Evolutionary conservation across 2,329 filamentous ascomycete genomes (phyloP).

Genomic region (Exophiala spinifera): DNA sequence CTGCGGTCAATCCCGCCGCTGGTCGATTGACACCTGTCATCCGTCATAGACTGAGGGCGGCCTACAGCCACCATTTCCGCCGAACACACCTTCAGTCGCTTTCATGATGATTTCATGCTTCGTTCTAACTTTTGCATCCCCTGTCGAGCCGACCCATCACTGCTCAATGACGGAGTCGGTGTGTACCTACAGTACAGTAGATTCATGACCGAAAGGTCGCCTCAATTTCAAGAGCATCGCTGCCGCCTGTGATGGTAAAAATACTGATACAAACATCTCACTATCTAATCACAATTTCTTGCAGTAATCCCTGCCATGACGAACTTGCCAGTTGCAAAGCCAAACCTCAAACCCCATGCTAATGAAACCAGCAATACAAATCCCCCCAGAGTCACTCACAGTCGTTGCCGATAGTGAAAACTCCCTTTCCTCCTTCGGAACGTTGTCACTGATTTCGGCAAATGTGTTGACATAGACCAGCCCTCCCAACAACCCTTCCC

Average conservation of each 20-base stretch:
- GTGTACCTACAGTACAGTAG: no score
- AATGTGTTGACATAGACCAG: constrained; percentile 96
- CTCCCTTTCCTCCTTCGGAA: constrained; percentile 74
- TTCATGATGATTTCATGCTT: no score
- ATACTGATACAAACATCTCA: not conserved
- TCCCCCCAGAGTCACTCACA: constrained; percentile 87
- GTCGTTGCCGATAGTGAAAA: constrained; percentile 88
- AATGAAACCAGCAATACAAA: constrained; percentile 81
- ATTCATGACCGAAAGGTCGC: no score
- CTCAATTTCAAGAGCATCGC: no score
- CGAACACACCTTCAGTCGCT: no score
- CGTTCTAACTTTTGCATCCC: no score
- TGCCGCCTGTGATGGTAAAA: no score
- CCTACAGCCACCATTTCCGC: not conserved
- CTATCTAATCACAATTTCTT: constrained; percentile 40
- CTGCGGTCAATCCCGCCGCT: not conserved
- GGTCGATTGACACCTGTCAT: not conserved
- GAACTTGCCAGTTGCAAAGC: constrained; percentile 80
- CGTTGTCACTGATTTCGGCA: constrained; percentile 83
- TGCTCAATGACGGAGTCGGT: no score
- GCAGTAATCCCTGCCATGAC: constrained; percentile 74
- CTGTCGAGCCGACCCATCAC: no score
- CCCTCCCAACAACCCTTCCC: constrained; percentile 89
- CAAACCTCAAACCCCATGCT: constrained; percentile 78
- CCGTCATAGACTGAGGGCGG: not conserved